Evolutionary conservation across 2,329 filamentous ascomycete species (phyloP), one percentile per base, ranked within the genome.

Genomic region (Trichoderma brevicompactum): DNA sequence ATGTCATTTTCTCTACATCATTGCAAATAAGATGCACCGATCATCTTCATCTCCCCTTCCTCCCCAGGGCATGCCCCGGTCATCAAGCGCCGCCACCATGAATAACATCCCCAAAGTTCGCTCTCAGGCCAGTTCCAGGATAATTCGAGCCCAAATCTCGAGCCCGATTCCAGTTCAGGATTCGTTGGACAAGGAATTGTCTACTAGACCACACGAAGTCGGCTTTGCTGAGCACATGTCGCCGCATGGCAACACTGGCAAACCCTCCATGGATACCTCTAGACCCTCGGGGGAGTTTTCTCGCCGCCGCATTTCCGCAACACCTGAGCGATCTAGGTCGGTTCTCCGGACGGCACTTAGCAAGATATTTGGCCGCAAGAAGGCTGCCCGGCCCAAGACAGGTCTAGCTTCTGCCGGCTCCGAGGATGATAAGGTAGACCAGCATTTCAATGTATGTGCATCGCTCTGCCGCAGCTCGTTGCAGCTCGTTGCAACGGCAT

Each of bases 71-170:
- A 62, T 61, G 64, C 40, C 58, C 50, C 56, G 61, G 34, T 64
- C 59, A 19, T 58, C 65, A 54, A 64, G 61, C 41, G 49, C 60
- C 43, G 61, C 60, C 15, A 53, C 40, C 28, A 41, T 54, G 17
- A 64, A 43, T 36, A 61, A 36, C 40, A 38, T 49, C 48, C 38
- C 40, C 38, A 66, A 50, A 23, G 19, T 48, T 32, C 65, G 52
- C 44, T 40, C 65, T 58, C 64, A 52, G 40, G 38, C 49, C 19
- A 53, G 56, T 38, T 48, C 55, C 3, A 78, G 79, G 69, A 82
- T 82, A 40, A 83, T 88, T 67, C 83, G 86, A 44, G 86, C 85
- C 67, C 84, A 82, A 69, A 88, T 89, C 67, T 88, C 86, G 36
- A 81, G 80, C 7, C 87, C 87, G 13, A 88, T 89, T 54, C 85